Conservation (phyloP, 139 green algal genomes). For the Nannochloris sp. region DNA sequence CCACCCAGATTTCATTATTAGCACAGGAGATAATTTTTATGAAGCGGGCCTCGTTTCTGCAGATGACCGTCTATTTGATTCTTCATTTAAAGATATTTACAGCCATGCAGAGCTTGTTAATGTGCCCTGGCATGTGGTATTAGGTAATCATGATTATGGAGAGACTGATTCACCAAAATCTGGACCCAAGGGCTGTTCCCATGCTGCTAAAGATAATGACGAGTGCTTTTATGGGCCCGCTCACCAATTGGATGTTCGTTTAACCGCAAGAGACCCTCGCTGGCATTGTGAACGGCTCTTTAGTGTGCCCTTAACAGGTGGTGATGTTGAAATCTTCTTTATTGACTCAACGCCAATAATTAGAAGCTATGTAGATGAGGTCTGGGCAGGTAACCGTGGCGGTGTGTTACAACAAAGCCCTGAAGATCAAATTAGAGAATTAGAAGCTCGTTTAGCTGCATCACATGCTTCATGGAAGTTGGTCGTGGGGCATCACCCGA, state of each 20-base stretch:
- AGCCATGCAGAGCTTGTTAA: background rate
- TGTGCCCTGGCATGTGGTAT: conserved; percentile 55
- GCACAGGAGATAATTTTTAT: conserved; percentile 14
- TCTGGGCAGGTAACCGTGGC: conserved; percentile 35
- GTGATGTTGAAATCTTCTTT: conserved; percentile 53
- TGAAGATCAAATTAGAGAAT: conserved; percentile 25
- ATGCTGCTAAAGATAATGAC: background rate
- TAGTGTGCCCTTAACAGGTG: background rate
- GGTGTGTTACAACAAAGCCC: conserved; percentile 45
- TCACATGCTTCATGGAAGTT: conserved; percentile 52
- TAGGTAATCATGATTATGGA: conserved; percentile 63
- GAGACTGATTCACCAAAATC: conserved; percentile 9
- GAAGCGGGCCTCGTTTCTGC: background rate
- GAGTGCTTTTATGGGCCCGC: conserved; percentile 2
- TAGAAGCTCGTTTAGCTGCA: conserved; percentile 28
- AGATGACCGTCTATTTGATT: conserved; percentile 3
- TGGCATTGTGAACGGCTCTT: conserved; percentile 52
- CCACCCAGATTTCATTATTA: conserved; percentile 8
- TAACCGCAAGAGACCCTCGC: conserved; percentile 31
- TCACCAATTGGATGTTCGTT: conserved; percentile 31
- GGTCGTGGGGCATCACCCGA: conserved; percentile 64
- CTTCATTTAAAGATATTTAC: background rate
- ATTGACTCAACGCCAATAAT: conserved; percentile 63
- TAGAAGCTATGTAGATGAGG: conserved; percentile 22
- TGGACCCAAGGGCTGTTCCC: conserved; percentile 9